Evolutionary conservation across 148 eudicot species (phyloP).

Genomic region (Diospyros lotus): DNA sequence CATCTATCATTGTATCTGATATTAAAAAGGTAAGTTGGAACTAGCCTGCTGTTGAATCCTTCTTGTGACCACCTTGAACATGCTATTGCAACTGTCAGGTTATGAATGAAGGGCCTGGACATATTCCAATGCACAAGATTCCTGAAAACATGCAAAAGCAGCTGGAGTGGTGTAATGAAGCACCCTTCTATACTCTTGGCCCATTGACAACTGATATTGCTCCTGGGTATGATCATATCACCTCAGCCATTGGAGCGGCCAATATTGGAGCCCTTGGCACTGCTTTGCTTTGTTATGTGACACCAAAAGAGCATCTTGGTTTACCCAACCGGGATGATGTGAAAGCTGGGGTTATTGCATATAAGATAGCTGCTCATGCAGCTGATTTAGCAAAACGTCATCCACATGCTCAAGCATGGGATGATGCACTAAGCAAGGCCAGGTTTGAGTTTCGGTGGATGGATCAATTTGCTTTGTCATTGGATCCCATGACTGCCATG

Average conservation of each 20-base stretch:
- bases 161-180: constrained; percentile 98
- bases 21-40: neutral
- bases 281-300: constrained; percentile 92
- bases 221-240: constrained; percentile 96
- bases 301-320: constrained; percentile 99
- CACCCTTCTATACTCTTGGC: constrained; percentile 97
- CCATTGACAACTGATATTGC: constrained; percentile 96
- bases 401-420: constrained; percentile 91
- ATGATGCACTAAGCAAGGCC: constrained; percentile 95
- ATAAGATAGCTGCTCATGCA: constrained; percentile 97
- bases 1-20: neutral
- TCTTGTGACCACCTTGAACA: neutral
- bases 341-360: constrained; percentile 91
- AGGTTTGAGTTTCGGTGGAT: constrained; percentile 96
- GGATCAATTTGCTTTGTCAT: constrained; percentile 92
- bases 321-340: constrained; percentile 93
- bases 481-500: constrained; percentile 98
- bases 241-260: constrained; percentile 99
- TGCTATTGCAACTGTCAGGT: constrained; percentile 45
- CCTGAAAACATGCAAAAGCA: constrained; percentile 99
- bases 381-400: constrained; percentile 92
- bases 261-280: constrained; percentile 97
- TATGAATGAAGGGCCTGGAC: constrained; percentile 99
- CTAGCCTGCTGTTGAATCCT: neutral
- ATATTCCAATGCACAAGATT: constrained; percentile 93